These are phyloP conservation scores for Ogataea paraovalis DNA, from an alignment of 805 yeast species.

Conservation along the genomic window DNA sequence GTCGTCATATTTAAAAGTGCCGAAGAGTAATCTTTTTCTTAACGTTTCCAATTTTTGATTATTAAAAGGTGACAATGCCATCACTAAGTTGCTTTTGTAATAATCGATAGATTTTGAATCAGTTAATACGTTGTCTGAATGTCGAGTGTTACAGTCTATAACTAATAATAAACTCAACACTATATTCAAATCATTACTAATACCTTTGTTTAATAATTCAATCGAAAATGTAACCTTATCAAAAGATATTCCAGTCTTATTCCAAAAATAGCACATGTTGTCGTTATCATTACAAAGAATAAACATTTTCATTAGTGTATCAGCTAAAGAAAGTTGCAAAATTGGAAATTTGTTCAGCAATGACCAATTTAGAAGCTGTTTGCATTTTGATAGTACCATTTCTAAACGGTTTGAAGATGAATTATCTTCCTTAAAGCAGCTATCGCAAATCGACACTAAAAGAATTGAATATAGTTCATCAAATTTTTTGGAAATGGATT, in stretches of 20 bases:
- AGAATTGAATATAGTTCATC: conserved; percentile 28
- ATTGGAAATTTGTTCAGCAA: conserved; percentile 21
- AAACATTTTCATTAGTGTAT: conserved; percentile 23
- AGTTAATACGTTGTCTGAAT: background rate
- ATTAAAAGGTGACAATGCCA: conserved; percentile 5
- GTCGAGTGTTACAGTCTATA: conserved; percentile 8
- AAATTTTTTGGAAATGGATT: conserved; percentile 14
- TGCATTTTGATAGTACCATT: conserved; percentile 17
- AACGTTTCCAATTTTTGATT: conserved; percentile 8
- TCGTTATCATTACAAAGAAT: conserved; percentile 13
- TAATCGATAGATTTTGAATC: background rate
- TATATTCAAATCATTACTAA: conserved; percentile 19
- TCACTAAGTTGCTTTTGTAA: background rate
- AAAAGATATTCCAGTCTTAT: conserved; percentile 15
- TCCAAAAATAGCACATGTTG: conserved; percentile 20
- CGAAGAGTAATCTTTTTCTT: conserved; percentile 10
- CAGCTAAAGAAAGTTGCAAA: conserved; percentile 26
- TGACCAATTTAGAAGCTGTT: conserved; percentile 29
- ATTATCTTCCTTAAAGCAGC: conserved; percentile 16
- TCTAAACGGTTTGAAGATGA: conserved; percentile 17
- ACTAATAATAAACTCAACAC: conserved; percentile 17
- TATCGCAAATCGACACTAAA: conserved; percentile 17
- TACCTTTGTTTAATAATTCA: conserved; percentile 2
- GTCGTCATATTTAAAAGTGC: conserved; percentile 3
- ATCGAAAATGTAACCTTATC: conserved; percentile 8